phyloP scores from a whole-genome alignment of 2,329 filamentous ascomycete genomes.

The Ceratocystis variospora region DNA sequence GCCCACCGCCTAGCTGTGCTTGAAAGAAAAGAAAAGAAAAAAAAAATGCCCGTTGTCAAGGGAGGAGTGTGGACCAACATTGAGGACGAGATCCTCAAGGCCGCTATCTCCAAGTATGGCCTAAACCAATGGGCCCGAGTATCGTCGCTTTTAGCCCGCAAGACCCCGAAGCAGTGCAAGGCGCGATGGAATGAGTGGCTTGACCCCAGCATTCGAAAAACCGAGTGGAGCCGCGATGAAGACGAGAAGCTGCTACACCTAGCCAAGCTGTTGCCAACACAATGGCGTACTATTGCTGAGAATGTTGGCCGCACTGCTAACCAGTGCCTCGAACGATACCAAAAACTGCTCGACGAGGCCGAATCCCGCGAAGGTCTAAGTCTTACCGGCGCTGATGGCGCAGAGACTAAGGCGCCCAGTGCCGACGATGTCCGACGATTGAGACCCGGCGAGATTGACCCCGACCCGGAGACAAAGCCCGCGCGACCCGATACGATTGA shows the following conservation, averaged over 20 bases:
- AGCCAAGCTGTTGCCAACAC: conserved; percentile 95
- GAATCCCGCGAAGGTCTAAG: conserved; percentile 80
- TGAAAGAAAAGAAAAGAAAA: neutral
- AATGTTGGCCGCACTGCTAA: conserved; percentile 94
- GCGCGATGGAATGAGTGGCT: conserved; percentile 97
- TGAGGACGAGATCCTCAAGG: conserved; percentile 94
- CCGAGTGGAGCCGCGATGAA: conserved; percentile 97
- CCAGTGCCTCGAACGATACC: conserved; percentile 92
- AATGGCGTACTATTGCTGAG: conserved; percentile 97
- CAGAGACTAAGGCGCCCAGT: conserved; percentile 72
- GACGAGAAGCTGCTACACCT: conserved; percentile 94
- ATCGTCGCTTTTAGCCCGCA: conserved; percentile 88
- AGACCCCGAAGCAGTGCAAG: conserved; percentile 98
- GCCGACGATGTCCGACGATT: conserved; percentile 84
- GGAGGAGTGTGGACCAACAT: conserved; percentile 65
- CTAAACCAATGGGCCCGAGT: conserved; percentile 98
- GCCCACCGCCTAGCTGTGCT: no score
- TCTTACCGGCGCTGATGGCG: conserved; percentile 71
- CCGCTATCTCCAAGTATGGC: conserved; percentile 85
- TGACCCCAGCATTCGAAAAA: conserved; percentile 94
- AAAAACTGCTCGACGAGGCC: conserved; percentile 89
- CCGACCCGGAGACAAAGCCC: conserved; percentile 93
- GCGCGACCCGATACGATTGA: conserved; percentile 94
- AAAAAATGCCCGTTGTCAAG: conserved; percentile 54
- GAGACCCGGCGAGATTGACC: conserved; percentile 85